Evolutionary conservation across 2,329 filamentous ascomycete genomes (phyloP).

Genomic region (Monilinia fructigena): DNA sequence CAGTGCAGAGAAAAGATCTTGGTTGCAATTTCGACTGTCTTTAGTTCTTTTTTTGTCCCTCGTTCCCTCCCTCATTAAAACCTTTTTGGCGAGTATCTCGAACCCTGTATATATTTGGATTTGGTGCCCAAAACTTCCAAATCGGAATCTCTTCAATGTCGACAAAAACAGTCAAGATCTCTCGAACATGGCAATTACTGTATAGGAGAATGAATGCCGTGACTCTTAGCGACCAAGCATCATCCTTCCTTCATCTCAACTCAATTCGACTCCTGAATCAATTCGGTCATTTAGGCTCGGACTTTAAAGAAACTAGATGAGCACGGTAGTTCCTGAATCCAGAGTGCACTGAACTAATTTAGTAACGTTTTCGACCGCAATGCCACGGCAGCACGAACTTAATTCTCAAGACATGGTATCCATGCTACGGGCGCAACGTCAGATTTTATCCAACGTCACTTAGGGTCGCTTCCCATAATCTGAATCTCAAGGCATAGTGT

Average conservation of each 20-base stretch:
- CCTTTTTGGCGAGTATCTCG: background rate
- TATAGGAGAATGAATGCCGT: background rate
- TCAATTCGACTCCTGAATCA: background rate
- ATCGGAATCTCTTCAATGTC: background rate
- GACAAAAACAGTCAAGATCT: background rate
- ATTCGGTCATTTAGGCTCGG: constrained; percentile 1
- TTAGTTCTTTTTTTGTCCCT: background rate
- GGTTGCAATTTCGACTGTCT: constrained; percentile 4
- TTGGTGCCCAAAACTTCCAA: background rate
- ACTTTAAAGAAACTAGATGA: constrained; percentile 6
- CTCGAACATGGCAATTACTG: constrained; percentile 1
- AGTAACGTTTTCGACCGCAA: constrained; percentile 13
- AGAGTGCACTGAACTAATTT: constrained; percentile 9
- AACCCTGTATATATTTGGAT: background rate
- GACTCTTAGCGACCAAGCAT: background rate
- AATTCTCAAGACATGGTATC: constrained; percentile 12
- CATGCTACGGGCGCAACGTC: constrained; percentile 17
- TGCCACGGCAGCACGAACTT: constrained; percentile 21
- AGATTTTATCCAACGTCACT: constrained; percentile 9
- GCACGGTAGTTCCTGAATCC: constrained; percentile 9
- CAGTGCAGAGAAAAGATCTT: constrained; percentile 7
- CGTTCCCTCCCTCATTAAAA: background rate
- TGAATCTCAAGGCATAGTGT: background rate
- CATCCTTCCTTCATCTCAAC: constrained; percentile 11
- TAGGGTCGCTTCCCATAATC: constrained; percentile 13